Conservation (phyloP, 768 basidiomycete genomes). For the Antrodiella citrinella region DNA sequence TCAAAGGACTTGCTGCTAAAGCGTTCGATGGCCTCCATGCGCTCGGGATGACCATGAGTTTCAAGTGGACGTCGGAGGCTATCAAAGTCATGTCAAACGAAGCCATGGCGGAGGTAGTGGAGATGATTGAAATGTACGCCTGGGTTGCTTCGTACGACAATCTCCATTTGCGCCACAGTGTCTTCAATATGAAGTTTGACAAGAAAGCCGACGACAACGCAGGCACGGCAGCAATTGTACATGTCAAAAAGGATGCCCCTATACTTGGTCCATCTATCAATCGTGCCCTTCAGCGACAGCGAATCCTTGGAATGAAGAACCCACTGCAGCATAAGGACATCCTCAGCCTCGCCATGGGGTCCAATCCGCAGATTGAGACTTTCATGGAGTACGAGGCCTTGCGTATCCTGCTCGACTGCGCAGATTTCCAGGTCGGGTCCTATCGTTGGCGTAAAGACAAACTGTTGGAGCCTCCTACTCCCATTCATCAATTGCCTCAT, state of each 20-base stretch:
- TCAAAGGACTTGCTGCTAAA: constrained; percentile 28
- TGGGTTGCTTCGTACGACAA: constrained; percentile 32
- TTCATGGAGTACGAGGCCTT: constrained; percentile 1
- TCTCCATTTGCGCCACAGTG: constrained; percentile 26
- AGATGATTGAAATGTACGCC: constrained; percentile 15
- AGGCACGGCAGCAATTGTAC: constrained; percentile 26
- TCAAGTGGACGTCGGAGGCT: constrained; percentile 27
- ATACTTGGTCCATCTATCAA: not conserved
- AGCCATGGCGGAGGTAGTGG: constrained; percentile 17
- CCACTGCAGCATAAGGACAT: not conserved
- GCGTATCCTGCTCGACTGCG: constrained; percentile 2
- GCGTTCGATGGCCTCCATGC: constrained; percentile 29
- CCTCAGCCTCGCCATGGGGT: not conserved
- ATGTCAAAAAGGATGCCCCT: constrained; percentile 12
- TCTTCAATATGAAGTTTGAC: no score
- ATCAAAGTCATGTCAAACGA: constrained; percentile 5
- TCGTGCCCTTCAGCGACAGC: not conserved
- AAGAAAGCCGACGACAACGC: constrained; percentile 31
- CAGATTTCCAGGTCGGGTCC: constrained; percentile 5
- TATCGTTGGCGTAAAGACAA: constrained; percentile 8
- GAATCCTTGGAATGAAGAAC: not conserved
- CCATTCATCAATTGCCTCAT: constrained; percentile 7
- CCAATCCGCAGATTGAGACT: not conserved
- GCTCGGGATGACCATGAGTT: constrained; percentile 31
- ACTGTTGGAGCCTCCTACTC: constrained; percentile 1